phyloP scores from a whole-genome alignment of 352 stramenopile species.

The Globisporangium megalacanthum region DNA sequence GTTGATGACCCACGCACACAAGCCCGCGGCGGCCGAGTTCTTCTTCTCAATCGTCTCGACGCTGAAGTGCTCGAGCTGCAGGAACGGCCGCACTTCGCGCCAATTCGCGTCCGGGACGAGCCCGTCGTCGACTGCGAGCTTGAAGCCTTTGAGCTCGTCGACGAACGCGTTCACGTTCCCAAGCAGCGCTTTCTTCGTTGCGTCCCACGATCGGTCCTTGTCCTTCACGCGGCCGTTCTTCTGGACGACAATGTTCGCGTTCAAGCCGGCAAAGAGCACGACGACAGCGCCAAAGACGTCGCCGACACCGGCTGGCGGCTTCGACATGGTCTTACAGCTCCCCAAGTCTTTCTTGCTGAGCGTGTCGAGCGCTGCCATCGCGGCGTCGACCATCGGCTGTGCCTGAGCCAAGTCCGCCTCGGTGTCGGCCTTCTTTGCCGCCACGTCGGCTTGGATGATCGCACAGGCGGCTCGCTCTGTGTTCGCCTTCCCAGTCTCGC shows the following conservation, averaged over 20 bases:
- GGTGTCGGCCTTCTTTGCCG: constrained; percentile 83
- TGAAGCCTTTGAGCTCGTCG: constrained; percentile 87
- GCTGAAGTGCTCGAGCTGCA: constrained; percentile 75
- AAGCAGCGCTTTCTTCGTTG: constrained; percentile 89
- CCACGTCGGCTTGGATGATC: constrained; percentile 90
- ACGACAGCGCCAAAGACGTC: constrained; percentile 82
- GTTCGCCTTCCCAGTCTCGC: constrained; percentile 88
- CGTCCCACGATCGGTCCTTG: constrained; percentile 93
- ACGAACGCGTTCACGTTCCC: constrained; percentile 92
- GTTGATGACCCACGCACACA: constrained; percentile 85
- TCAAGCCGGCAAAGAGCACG: constrained; percentile 70
- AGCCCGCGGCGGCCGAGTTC: constrained; percentile 66
- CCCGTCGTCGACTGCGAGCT: constrained; percentile 55
- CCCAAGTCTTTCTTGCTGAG: constrained; percentile 89
- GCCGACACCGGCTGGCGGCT: constrained; percentile 82
- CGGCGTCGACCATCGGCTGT: constrained; percentile 78
- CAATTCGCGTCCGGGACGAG: constrained; percentile 72
- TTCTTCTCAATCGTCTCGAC: constrained; percentile 83
- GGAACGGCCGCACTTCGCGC: constrained; percentile 77
- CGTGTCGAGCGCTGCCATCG: constrained; percentile 87
- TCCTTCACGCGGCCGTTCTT: constrained; percentile 94
- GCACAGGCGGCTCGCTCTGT: constrained; percentile 89
- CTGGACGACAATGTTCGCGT: constrained; percentile 65
- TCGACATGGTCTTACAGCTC: constrained; percentile 91
- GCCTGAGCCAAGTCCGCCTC: constrained; percentile 69